Base-by-base conservation (phyloP, 805 yeast species). In the Ogataea ganodermae region DNA sequence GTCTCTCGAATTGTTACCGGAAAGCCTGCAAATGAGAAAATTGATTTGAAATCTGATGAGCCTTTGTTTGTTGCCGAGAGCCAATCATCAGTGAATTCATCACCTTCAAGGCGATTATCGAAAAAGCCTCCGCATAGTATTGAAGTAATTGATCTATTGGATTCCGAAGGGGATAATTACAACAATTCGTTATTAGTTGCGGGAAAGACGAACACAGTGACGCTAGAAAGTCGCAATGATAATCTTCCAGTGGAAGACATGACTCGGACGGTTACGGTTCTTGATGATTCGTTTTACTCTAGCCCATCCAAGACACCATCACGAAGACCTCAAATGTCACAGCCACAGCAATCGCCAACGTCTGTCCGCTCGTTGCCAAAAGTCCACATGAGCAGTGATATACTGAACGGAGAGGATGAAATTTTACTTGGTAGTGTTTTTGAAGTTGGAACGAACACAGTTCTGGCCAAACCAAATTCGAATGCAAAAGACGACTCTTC, bases 131-230 rank as follows among this genome's bases (percentile, higher is more conserved):
- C 13, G 3, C 12, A 6, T 6, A 12, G 13, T 18, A 27, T 42
- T 16, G 55, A 51, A 18, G 35, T 48, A 7, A 48, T 51, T 21
- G 42, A 51, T 4, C 27, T 49, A n/a, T 14, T 49, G 23, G 52
- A 51, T 3, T 51, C 52, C 2, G 52, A 49, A 3, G 44, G 30
- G n/a, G 48, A 44, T 10, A 14, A n/a, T 32, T 31, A 22, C 24
- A 22, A 22, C 24, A 22, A 22, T 22, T n/a, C n/a, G n/a, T n/a
- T n/a, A n/a, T n/a, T n/a, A n/a, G n/a, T 22, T 6, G 8, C 6
- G 24, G 8, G 8, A 22, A 22, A 22, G 8, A 22, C 24, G 24
- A 22, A 8, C 40, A 27, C 27, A 24, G 27, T 24, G 7, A 7
- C 27, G 9, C 27, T 24, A 24, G 27, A 24, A 24, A 24, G 27